phyloP scores from a whole-genome alignment of 805 yeast species.

The Nakazawaea holstii region DNA sequence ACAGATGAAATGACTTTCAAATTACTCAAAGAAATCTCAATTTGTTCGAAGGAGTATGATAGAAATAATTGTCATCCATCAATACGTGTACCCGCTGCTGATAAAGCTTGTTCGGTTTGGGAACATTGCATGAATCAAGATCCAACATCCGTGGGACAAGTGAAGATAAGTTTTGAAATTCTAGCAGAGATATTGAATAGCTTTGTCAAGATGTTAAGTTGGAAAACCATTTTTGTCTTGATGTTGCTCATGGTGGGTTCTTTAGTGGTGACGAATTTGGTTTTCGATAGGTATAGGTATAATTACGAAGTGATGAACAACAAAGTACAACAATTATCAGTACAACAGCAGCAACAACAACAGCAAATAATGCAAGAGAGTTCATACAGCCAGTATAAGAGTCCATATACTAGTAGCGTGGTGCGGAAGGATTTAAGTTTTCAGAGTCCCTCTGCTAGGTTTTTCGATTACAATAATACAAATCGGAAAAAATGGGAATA shows the following conservation, averaged over 20 bases:
- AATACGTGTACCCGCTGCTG: constrained; percentile 69
- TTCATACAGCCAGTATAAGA: not conserved
- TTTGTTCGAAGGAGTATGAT: constrained; percentile 65
- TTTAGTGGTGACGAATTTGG: constrained; percentile 43
- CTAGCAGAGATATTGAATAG: constrained; percentile 79
- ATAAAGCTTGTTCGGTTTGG: constrained; percentile 66
- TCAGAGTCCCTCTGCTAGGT: not conserved
- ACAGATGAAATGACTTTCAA: constrained; percentile 58
- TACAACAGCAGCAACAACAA: not conserved
- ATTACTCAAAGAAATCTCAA: constrained; percentile 55
- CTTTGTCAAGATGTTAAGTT: constrained; percentile 63
- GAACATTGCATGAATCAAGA: constrained; percentile 78
- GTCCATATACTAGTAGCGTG: not conserved
- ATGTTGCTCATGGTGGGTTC: constrained; percentile 44
- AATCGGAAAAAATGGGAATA: not conserved
- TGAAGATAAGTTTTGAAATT: constrained; percentile 73
- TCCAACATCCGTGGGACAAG: constrained; percentile 57
- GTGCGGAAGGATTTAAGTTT: not conserved
- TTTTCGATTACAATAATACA: not conserved
- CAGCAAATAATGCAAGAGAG: not conserved
- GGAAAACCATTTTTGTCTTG: constrained; percentile 57
- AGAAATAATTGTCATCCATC: constrained; percentile 68
- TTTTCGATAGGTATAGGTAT: constrained; percentile 31
- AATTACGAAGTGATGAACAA: constrained; percentile 22
- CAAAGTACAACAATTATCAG: not conserved